These are phyloP conservation scores for Ochromonadaceae sp. DNA, from an alignment of 352 stramenopile species.

Conservation along the genomic window DNA sequence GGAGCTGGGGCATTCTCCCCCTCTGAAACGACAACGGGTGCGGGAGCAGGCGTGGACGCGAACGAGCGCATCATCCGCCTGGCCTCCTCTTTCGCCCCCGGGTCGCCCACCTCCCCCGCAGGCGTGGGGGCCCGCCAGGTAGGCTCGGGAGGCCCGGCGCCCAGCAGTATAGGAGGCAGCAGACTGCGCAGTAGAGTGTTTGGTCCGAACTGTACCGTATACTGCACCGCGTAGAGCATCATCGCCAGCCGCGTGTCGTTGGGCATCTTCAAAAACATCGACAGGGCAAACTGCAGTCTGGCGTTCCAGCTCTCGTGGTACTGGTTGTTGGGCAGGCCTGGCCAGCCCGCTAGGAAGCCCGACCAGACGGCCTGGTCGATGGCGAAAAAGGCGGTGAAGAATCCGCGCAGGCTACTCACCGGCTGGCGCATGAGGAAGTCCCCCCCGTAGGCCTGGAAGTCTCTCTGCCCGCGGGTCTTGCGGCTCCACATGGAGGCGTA, in stretches of 20 bases:
- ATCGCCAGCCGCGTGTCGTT: conserved; percentile 37
- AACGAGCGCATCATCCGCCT: too few species aligned
- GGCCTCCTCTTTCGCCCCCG: too few species aligned
- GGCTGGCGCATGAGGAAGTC: conserved; percentile 59
- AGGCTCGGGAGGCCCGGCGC: conserved; percentile 20
- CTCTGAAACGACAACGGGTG: too few species aligned
- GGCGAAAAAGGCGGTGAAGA: conserved; percentile 64
- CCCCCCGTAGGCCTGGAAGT: conserved; percentile 50
- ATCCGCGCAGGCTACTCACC: conserved; percentile 40
- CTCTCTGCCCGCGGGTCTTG: conserved; percentile 38
- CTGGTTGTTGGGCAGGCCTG: conserved; percentile 51
- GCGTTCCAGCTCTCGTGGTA: conserved; percentile 50
- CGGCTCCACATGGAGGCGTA: conserved; percentile 54
- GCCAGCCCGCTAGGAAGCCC: conserved; percentile 59
- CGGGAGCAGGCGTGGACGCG: too few species aligned
- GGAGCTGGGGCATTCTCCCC: too few species aligned
- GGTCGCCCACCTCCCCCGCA: too few species aligned
- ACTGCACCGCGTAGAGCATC: conserved; percentile 35
- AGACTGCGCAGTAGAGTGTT: conserved; percentile 42
- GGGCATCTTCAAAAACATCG: conserved; percentile 45
- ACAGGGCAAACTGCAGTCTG: conserved; percentile 50
- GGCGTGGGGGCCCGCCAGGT: too few species aligned
- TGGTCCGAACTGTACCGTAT: conserved; percentile 33
- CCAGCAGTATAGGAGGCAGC: conserved; percentile 28
- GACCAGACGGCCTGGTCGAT: conserved; percentile 47